Evolutionary conservation across 352 stramenopile genomes (phyloP).

Genomic region (Phytopythium vexans): DNA sequence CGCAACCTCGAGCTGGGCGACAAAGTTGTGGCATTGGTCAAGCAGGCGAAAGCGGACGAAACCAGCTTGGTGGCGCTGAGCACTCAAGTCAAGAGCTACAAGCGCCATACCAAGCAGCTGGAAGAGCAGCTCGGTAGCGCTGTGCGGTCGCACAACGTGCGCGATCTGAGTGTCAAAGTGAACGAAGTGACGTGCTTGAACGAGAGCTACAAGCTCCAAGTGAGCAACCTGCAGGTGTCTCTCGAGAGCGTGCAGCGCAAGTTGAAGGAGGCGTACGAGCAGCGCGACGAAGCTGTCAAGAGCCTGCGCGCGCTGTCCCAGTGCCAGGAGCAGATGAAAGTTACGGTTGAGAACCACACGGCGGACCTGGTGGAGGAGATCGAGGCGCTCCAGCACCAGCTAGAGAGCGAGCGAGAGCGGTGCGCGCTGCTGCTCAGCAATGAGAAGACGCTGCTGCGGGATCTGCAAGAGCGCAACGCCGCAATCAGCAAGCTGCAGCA

Average conservation of each 20-base stretch:
- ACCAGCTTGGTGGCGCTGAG: conserved; percentile 54
- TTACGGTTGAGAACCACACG: conserved; percentile 58
- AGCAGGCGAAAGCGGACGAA: conserved; percentile 60
- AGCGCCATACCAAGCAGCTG: conserved; percentile 41
- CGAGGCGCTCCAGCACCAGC: conserved; percentile 53
- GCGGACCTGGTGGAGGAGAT: conserved; percentile 66
- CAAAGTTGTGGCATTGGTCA: conserved; percentile 49
- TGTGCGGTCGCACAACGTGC: conserved; percentile 20
- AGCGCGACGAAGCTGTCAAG: conserved; percentile 60
- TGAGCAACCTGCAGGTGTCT: conserved; percentile 33
- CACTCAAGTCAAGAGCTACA: conserved; percentile 65
- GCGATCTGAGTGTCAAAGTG: conserved; percentile 39
- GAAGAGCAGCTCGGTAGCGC: conserved; percentile 33
- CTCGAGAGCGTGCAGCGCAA: conserved; percentile 41
- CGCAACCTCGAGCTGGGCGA: conserved; percentile 59
- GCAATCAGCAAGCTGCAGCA: conserved; percentile 52
- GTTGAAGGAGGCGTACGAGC: conserved; percentile 35
- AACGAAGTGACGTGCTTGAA: conserved; percentile 40
- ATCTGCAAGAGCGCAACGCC: conserved; percentile 66
- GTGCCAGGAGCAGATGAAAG: conserved; percentile 66
- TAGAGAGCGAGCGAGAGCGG: conserved; percentile 64
- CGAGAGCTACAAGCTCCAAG: conserved; percentile 53
- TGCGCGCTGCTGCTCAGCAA: conserved; percentile 59
- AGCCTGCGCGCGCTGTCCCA: conserved; percentile 50
- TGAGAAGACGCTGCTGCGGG: conserved; percentile 65